phyloP scores from a whole-genome alignment of 768 basidiomycete genomes.

The Grammothele lineata region DNA sequence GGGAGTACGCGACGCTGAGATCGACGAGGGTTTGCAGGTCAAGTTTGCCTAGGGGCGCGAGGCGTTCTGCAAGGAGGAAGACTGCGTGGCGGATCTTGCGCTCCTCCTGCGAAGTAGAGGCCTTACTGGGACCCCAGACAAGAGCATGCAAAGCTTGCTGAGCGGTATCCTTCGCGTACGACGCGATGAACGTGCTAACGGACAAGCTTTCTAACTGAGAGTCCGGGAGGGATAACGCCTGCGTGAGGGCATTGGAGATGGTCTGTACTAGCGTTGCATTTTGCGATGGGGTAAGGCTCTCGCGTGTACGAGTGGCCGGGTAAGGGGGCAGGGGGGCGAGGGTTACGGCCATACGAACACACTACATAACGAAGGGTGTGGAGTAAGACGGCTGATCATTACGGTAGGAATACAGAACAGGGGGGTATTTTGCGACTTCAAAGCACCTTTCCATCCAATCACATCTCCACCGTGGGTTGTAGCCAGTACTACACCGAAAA shows the following conservation, averaged over 20 bases:
- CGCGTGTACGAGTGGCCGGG: conserved; percentile 47
- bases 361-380: no score
- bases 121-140: conserved; percentile 42
- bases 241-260: conserved; percentile 44
- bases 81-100: conserved; percentile 43
- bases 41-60: conserved; percentile 38
- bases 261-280: conserved; percentile 42
- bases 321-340: conserved; percentile 45
- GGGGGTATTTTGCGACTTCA: no score
- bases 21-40: conserved; percentile 58
- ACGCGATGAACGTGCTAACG: conserved; percentile 46
- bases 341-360: conserved; percentile 4
- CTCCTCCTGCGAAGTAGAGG: conserved; percentile 33
- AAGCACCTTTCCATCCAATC: no score
- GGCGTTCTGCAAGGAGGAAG: conserved; percentile 53
- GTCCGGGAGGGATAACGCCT: conserved; percentile 45
- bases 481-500: no score
- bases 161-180: conserved; percentile 56
- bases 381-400: no score
- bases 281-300: conserved; percentile 49
- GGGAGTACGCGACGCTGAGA: conserved; percentile 53
- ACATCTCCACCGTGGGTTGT: no score
- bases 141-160: conserved; percentile 47
- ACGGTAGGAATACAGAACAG: no score
- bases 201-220: conserved; percentile 42